These are phyloP conservation scores for Chrysochromulina tobinii DNA, from an alignment of 78 protist genomes.

Conservation along the genomic window DNA sequence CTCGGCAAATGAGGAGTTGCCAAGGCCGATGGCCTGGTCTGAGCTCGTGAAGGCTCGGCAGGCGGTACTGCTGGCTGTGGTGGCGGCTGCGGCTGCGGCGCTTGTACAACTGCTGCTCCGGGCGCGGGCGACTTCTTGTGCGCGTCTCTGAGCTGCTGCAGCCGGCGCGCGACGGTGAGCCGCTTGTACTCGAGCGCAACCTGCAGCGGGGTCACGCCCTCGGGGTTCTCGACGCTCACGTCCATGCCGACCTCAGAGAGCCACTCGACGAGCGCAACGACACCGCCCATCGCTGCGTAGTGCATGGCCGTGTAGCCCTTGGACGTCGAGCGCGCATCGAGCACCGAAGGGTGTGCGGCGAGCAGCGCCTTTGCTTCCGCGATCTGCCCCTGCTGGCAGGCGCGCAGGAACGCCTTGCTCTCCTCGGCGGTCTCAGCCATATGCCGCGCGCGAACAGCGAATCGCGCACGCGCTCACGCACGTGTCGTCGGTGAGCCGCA, in stretches of 20 bases:
- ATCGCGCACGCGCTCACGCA: too few relatives aligned
- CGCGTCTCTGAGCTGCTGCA: background rate
- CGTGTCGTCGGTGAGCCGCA: too few relatives aligned
- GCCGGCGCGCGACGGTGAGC: background rate
- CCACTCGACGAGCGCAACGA: background rate
- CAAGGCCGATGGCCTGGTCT: too few relatives aligned
- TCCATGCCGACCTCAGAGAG: background rate
- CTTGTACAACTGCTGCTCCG: background rate
- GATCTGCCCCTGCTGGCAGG: too few relatives aligned
- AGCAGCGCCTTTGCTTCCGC: background rate
- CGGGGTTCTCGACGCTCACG: background rate
- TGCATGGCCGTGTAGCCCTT: slow-evolving; percentile 17
- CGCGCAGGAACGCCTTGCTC: too few relatives aligned
- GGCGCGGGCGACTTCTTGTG: background rate
- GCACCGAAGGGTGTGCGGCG: background rate
- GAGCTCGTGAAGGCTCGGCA: too few relatives aligned
- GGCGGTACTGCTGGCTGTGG: too few relatives aligned
- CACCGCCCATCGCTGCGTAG: slow-evolving; percentile 17
- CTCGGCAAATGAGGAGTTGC: too few relatives aligned
- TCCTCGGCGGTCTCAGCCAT: too few relatives aligned
- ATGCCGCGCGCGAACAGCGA: too few relatives aligned
- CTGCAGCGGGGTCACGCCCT: background rate
- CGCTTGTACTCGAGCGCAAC: background rate
- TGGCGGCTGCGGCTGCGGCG: too few relatives aligned
- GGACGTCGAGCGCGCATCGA: slow-evolving; percentile 1